Percentiles rank a stretch among this genome's conserved stretches.
phyloP scores from a whole-genome alignment of 352 stramenopile genomes.

The Phytophthora pistaciae region DNA sequence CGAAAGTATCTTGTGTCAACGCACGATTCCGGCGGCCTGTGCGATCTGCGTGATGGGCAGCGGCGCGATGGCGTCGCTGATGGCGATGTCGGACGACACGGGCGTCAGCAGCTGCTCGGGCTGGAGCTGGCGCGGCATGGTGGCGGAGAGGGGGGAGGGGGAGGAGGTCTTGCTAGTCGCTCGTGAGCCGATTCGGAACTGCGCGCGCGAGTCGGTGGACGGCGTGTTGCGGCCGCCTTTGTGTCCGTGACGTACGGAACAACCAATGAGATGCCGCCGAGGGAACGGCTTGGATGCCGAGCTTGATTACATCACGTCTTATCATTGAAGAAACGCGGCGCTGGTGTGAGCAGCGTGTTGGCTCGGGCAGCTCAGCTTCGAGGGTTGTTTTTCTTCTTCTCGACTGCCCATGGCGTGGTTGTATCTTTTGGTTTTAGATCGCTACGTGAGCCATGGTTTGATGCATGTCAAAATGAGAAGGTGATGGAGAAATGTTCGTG shows the following conservation, averaged over 20 bases:
- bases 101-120: slow-evolving; percentile 70
- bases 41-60: slow-evolving; percentile 77
- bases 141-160: not conserved
- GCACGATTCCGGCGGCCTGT: slow-evolving; percentile 70
- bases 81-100: slow-evolving; percentile 84
- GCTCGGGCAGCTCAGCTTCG: too few species aligned
- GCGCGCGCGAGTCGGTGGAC: slow-evolving; percentile 16
- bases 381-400: not conserved
- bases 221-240: slow-evolving; percentile 10
- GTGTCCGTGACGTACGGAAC: slow-evolving; percentile 18
- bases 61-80: slow-evolving; percentile 81
- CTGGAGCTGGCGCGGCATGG: slow-evolving; percentile 63
- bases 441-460: not conserved
- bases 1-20: slow-evolving; percentile 31
- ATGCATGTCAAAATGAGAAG: not conserved
- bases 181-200: slow-evolving; percentile 24
- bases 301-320: slow-evolving; percentile 26
- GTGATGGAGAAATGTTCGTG: not conserved
- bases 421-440: not conserved
- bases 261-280: slow-evolving; percentile 34
- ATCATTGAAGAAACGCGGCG: slow-evolving; percentile 34
- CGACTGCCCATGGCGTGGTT: too few species aligned
- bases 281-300: slow-evolving; percentile 34
- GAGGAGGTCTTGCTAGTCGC: slow-evolving; percentile 34
- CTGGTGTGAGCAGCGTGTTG: not conserved